These are phyloP conservation scores for Aspergillus sp. DNA, from an alignment of 2,329 filamentous ascomycete species.

Conservation along the genomic window DNA sequence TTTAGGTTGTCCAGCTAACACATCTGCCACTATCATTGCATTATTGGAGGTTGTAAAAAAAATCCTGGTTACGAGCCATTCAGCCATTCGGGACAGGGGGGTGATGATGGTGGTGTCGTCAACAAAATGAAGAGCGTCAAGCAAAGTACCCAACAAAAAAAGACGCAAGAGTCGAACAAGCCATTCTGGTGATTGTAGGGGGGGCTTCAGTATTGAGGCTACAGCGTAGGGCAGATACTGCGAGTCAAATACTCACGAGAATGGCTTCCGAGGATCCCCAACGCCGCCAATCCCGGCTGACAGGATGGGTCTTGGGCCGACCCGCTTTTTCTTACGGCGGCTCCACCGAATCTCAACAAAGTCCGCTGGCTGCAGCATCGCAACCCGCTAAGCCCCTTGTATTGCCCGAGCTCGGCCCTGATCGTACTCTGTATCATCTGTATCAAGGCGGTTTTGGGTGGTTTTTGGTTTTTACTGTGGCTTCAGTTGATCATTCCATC, in stretches of 20 bases:
- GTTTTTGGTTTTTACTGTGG: constrained; percentile 4
- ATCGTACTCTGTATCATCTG: constrained; percentile 2
- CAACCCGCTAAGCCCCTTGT: constrained; percentile 3
- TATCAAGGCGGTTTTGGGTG: constrained; percentile 1
- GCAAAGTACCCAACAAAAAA: constrained; percentile 20
- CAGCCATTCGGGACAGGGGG: background rate
- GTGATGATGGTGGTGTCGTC: background rate
- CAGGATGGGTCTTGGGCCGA: constrained; percentile 11
- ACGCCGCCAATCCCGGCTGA: constrained; percentile 16
- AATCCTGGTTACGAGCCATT: background rate
- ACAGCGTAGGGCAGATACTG: constrained; percentile 30
- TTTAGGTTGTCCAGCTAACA: background rate
- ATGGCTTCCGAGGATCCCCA: constrained; percentile 20
- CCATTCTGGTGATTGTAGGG: constrained; percentile 1
- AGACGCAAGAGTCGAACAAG: constrained; percentile 1
- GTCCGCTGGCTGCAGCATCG: background rate
- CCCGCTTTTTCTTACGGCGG: constrained; percentile 12
- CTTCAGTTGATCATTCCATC: constrained; percentile 7
- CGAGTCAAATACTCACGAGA: constrained; percentile 19
- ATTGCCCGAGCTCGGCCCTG: constrained; percentile 15
- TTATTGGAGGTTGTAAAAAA: background rate
- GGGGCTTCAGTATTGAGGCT: constrained; percentile 26
- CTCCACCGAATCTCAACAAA: constrained; percentile 22
- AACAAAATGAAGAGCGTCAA: constrained; percentile 5
- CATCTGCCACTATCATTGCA: background rate